Evolutionary conservation across 2,329 filamentous ascomycete genomes (phyloP), one percentile per base, ranked within the genome.

Genomic region (Aaosphaeria pasadenensis): DNA sequence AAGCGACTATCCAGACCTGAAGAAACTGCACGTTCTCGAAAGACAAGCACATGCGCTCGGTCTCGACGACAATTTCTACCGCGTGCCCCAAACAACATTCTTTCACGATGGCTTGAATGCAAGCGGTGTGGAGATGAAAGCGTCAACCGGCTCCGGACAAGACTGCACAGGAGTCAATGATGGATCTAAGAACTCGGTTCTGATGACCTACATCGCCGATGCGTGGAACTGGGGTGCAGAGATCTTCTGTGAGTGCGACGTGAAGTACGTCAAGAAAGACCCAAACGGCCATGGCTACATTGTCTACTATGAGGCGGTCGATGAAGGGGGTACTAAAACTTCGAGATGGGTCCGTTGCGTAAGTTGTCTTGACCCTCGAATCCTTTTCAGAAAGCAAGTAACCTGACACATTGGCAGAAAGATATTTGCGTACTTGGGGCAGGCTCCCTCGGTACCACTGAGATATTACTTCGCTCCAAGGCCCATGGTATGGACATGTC

Each of bases 181-280:
- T 62, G 83, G 83, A 2, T 86, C 82, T 30, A 87, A 87, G 66
- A 86, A 78, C 13, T 84, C 80, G 7, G 86, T 81, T 0, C 72
- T 84, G 1, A 82, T 85, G 35, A 88, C 84, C 0, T 88, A 88
- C 57, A 70, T 88, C 6, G 77, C 81, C 6, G 85, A 88, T 63
- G 84, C 85, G 1, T 87, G 84, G 84, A 85, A 86, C 57, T 85
- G 83, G 82, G 85, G 84, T 6, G 82, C 85, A 9, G 84, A 88
- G 58, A 81, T 88, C 2, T 88, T 88, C 53, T 88, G 85, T 64
- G 78, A 84, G 56, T 84, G 83, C 51, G 83, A 88, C 62, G 85
- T 87, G 2, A 74, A 81, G 40, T 80, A 86, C 57, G 72, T 88
- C 44, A 76, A 80, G 47, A 78, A 82, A 60, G 75, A 76, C 39